Percentiles rank a stretch among this genome's conserved stretches.
Conservation (phyloP, 2,329 filamentous ascomycete species). For the Gyromitra esculenta region DNA sequence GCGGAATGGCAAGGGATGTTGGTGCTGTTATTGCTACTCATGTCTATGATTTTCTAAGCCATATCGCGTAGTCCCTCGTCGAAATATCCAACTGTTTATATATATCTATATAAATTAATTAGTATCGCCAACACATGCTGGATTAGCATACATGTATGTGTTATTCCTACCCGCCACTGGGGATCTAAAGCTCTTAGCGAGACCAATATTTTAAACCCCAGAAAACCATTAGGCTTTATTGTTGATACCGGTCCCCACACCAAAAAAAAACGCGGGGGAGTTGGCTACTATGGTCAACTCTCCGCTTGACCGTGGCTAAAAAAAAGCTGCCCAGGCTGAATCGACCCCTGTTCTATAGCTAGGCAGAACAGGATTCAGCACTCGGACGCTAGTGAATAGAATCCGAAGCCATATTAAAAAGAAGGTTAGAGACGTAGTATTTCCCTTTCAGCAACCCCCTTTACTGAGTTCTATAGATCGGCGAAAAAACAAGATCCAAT, state of each 20-base stretch:
- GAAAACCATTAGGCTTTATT: constrained; percentile 16
- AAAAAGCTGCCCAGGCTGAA: constrained; percentile 23
- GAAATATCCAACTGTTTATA: background rate
- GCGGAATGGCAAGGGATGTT: background rate
- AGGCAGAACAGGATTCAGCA: background rate
- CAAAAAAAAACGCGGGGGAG: background rate
- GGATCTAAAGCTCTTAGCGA: constrained; percentile 8
- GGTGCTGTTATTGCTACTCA: background rate
- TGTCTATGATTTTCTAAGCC: background rate
- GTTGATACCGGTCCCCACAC: background rate
- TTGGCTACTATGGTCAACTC: background rate
- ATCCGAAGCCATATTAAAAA: constrained; percentile 15
- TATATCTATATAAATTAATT: background rate
- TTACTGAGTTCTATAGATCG: background rate
- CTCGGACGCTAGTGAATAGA: background rate
- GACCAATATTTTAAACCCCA: constrained; percentile 5
- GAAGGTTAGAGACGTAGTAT: background rate
- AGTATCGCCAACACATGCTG: background rate
- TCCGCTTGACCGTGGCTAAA: constrained; percentile 38
- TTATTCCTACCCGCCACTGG: background rate
- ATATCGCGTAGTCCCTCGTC: background rate
- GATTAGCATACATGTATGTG: background rate
- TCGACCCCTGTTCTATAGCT: background rate
- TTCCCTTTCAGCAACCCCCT: background rate
- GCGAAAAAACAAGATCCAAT: constrained; percentile 10